Evolutionary conservation across 108 stramenopile species (phyloP).

Genomic region (Phaeodactylum tricornutum): DNA sequence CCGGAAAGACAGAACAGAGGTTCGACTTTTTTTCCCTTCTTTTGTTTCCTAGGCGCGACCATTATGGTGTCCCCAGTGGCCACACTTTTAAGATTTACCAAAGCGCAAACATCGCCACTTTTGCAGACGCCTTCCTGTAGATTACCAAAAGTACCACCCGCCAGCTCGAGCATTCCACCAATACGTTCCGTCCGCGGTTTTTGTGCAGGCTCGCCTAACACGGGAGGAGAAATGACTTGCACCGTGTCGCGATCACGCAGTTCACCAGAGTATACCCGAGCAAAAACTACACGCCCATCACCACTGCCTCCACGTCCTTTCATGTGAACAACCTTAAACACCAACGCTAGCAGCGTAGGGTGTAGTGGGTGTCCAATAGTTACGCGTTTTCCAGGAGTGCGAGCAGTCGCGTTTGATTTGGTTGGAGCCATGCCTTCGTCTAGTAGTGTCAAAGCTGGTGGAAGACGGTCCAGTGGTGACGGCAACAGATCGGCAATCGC

Average conservation of each 20-base stretch:
- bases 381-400: conserved; percentile 1
- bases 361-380: conserved; percentile 68
- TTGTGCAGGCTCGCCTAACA: conserved; percentile 25
- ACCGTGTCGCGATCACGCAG: conserved; percentile 51
- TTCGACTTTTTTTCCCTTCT: conserved; percentile 14
- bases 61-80: conserved; percentile 82
- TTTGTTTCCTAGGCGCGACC: conserved; percentile 26
- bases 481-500: conserved; percentile 88
- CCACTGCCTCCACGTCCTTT: conserved; percentile 82
- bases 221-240: conserved; percentile 54
- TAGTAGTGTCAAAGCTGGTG: conserved; percentile 39
- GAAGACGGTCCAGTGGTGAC: conserved; percentile 79
- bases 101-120: conserved; percentile 81
- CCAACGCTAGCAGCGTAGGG: conserved; percentile 62
- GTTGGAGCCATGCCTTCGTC: no score
- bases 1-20: conserved; percentile 41
- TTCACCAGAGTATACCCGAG: conserved; percentile 75
- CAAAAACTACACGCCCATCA: conserved; percentile 85
- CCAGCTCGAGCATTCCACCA: conserved; percentile 78
- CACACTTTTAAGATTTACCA: conserved; percentile 73
- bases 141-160: conserved; percentile 69
- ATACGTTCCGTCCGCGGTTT: conserved; percentile 46
- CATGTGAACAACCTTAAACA: conserved; percentile 89
- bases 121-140: conserved; percentile 49
- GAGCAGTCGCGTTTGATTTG: no score